phyloP scores from a whole-genome alignment of 257 asterid genomes.

The Scutellaria minor region DNA sequence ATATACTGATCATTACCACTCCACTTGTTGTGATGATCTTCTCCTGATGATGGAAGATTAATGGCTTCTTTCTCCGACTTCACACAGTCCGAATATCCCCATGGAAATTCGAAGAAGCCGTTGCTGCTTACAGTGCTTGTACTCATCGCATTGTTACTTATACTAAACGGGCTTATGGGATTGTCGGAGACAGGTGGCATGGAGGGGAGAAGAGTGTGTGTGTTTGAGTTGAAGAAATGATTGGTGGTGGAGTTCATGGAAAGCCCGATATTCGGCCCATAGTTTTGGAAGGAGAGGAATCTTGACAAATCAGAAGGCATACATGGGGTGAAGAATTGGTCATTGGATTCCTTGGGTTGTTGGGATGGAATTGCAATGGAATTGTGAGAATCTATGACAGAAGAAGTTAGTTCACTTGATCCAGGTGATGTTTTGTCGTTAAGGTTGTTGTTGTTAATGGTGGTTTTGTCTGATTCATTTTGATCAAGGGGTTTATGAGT shows the following conservation, averaged over 20 bases:
- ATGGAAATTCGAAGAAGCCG: conserved; percentile 36
- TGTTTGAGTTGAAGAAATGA: conserved; percentile 38
- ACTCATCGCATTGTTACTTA: conserved; percentile 47
- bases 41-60: too few species aligned
- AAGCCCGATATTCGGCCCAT: conserved; percentile 37
- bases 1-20: conserved; percentile 42
- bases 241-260: conserved; percentile 38
- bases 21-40: conserved; percentile 46
- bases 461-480: conserved; percentile 20
- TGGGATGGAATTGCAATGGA: conserved; percentile 15
- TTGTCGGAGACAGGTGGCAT: background rate
- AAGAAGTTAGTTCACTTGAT: conserved; percentile 29
- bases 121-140: conserved; percentile 11
- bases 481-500: conserved; percentile 53
- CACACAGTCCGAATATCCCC: background rate
- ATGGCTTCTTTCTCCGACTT: conserved; percentile 35
- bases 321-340: background rate
- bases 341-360: background rate
- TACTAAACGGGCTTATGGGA: conserved; percentile 29
- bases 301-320: conserved; percentile 44
- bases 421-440: conserved; percentile 32
- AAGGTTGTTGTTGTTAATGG: background rate
- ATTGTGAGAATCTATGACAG: conserved; percentile 13
- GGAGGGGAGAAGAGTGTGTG: background rate
- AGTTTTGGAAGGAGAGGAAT: conserved; percentile 48